Percentiles rank a stretch among this genome's conserved stretches.
phyloP scores from a whole-genome alignment of 2,329 filamentous ascomycete species.

The Leptodontidium sp. region DNA sequence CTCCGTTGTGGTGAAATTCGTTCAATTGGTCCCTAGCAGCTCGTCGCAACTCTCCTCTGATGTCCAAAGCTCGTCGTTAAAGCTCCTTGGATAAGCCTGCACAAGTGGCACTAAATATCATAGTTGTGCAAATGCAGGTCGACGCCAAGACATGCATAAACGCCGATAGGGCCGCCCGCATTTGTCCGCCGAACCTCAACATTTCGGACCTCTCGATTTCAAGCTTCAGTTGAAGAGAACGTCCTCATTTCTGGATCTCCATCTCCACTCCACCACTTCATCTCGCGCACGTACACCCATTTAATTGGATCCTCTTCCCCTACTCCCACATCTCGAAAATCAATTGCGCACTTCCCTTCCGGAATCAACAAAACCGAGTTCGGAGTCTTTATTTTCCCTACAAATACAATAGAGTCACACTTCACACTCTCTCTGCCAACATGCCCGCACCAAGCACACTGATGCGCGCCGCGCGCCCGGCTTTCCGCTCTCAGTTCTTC shows the following conservation, averaged over 20 bases:
- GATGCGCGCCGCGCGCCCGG: constrained; percentile 62
- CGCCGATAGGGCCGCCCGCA: constrained; percentile 23
- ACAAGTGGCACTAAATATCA: constrained; percentile 35
- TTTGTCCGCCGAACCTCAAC: constrained; percentile 17
- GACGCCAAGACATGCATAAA: constrained; percentile 13
- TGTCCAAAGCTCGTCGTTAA: constrained; percentile 24
- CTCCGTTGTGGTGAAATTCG: constrained; percentile 1
- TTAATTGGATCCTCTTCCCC: constrained; percentile 8
- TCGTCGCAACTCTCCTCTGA: background rate
- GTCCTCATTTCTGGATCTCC: constrained; percentile 15
- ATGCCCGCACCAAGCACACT: constrained; percentile 48
- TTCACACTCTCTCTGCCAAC: background rate
- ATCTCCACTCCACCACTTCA: constrained; percentile 21
- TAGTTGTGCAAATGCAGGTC: constrained; percentile 19
- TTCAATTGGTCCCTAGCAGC: constrained; percentile 26
- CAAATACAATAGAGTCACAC: constrained; percentile 15
- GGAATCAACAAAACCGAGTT: background rate
- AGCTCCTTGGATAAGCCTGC: constrained; percentile 35
- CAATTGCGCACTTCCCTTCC: background rate
- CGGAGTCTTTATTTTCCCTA: constrained; percentile 1
- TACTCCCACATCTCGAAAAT: background rate
- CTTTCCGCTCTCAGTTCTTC: constrained; percentile 58
- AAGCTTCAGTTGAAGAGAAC: background rate
- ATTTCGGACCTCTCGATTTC: constrained; percentile 9
- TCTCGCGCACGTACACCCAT: background rate